Percentiles rank a stretch among this genome's conserved stretches.
Evolutionary conservation across 2,329 filamentous ascomycete species (phyloP).

Genomic region (Lojkania enalia): DNA sequence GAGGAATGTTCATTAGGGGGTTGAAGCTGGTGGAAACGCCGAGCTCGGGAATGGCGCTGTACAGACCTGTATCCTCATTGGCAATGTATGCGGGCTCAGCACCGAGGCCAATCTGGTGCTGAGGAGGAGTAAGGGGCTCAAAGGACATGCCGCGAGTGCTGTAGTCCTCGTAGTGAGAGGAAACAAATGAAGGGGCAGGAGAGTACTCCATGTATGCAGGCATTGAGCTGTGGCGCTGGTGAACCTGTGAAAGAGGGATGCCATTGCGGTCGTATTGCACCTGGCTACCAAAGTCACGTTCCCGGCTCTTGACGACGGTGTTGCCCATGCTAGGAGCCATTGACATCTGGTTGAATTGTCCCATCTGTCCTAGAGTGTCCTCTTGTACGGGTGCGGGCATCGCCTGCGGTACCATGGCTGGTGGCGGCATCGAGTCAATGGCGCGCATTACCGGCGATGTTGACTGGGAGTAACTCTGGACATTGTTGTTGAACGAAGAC

Average conservation of each 20-base stretch:
- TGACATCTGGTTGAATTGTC: slow-evolving; percentile 72
- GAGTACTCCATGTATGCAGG: slow-evolving; percentile 98
- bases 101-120: slow-evolving; percentile 79
- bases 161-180: slow-evolving; percentile 98
- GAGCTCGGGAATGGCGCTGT: slow-evolving; percentile 92
- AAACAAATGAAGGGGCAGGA: slow-evolving; percentile 94
- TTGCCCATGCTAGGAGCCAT: slow-evolving; percentile 74
- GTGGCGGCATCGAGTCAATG: slow-evolving; percentile 92
- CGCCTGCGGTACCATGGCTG: slow-evolving; percentile 72
- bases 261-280: slow-evolving; percentile 92
- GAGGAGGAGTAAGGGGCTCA: slow-evolving; percentile 94
- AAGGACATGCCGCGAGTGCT: slow-evolving; percentile 95
- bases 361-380: slow-evolving; percentile 63
- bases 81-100: slow-evolving; percentile 95
- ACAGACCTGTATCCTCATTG: slow-evolving; percentile 95
- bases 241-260: slow-evolving; percentile 77
- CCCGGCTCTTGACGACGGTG: slow-evolving; percentile 76
- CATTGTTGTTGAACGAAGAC: slow-evolving; percentile 83
- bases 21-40: slow-evolving; percentile 76
- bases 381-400: slow-evolving; percentile 60
- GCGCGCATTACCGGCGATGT: slow-evolving; percentile 87
- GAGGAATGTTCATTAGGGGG: slow-evolving; percentile 87
- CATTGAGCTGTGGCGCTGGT: slow-evolving; percentile 98
- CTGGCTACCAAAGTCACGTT: slow-evolving; percentile 73
- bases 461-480: slow-evolving; percentile 71